These are phyloP conservation scores for Polygonum aviculare DNA, from an alignment of 148 eudicot species.

Conservation along the genomic window DNA sequence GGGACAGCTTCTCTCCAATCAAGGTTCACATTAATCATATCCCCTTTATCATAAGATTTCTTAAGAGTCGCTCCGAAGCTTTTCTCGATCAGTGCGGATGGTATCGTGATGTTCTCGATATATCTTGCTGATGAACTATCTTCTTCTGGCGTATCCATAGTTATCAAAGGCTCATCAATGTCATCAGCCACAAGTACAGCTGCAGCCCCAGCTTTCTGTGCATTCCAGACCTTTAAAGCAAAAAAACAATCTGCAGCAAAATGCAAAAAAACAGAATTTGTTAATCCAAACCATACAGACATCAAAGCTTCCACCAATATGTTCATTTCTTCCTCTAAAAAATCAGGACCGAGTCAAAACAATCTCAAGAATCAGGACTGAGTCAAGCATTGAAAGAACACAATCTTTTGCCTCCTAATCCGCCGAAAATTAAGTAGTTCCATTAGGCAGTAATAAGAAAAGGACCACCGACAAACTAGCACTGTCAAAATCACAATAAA, in stretches of 20 bases:
- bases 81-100: conserved; percentile 83
- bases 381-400: neutral
- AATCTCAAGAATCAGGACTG: neutral
- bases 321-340: too few relatives aligned
- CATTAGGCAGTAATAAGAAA: neutral
- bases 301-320: neutral
- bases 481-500: neutral
- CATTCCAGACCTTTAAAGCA: conserved; percentile 90
- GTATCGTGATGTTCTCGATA: conserved; percentile 82
- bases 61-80: conserved; percentile 63
- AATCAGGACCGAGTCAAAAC: too few relatives aligned
- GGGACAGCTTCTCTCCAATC: conserved; percentile 99
- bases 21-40: conserved; percentile 86
- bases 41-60: conserved; percentile 43
- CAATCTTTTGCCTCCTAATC: neutral
- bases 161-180: conserved; percentile 67
- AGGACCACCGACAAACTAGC: neutral
- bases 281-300: neutral
- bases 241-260: conserved; percentile 66
- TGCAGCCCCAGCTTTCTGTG: conserved; percentile 92
- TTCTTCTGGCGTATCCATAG: conserved; percentile 90
- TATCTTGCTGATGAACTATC: conserved; percentile 65
- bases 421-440: neutral
- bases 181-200: conserved; percentile 93
- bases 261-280: neutral